Evolutionary conservation across 2,329 filamentous ascomycete species (phyloP).

Genomic region (Xenoacremonium recifei): DNA sequence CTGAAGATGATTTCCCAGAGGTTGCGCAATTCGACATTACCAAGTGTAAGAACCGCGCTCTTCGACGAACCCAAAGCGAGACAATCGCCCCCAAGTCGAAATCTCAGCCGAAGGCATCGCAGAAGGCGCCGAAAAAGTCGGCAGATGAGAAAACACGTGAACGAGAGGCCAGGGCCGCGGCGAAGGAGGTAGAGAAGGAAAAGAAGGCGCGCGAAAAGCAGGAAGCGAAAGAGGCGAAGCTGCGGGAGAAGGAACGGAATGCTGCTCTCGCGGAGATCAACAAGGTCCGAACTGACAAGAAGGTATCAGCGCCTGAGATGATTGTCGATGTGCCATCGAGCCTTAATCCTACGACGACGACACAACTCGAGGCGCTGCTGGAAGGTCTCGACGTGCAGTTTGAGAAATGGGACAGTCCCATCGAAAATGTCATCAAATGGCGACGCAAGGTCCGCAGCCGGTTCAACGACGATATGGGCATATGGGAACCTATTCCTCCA

Average conservation of each 20-base stretch:
- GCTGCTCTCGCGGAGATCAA: conserved; percentile 72
- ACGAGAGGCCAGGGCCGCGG: conserved; percentile 44
- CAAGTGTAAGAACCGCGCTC: conserved; percentile 18
- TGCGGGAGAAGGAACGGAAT: conserved; percentile 60
- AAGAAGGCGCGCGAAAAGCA: conserved; percentile 57
- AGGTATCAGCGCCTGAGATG: conserved; percentile 73
- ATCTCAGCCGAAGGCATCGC: conserved; percentile 13
- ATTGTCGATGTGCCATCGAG: conserved; percentile 66
- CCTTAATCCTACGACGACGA: conserved; percentile 46
- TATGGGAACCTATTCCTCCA: conserved; percentile 62
- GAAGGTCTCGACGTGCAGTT: conserved; percentile 48
- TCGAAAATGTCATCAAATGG: conserved; percentile 63
- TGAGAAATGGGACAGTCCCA: conserved; percentile 42
- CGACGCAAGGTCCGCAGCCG: conserved; percentile 62
- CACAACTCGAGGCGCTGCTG: conserved; percentile 51
- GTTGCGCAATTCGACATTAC: conserved; percentile 39
- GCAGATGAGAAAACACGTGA: conserved; percentile 38
- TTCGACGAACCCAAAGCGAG: conserved; percentile 32
- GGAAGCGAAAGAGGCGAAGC: conserved; percentile 59
- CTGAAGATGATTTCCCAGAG: conserved; percentile 51
- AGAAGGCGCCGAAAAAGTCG: conserved; percentile 27
- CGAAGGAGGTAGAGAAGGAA: conserved; percentile 54
- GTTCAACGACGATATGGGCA: conserved; percentile 59
- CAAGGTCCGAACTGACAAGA: conserved; percentile 71
- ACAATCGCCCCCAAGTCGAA: conserved; percentile 18